These are phyloP conservation scores for Aphanomyces cochlioides DNA, from an alignment of 352 stramenopile genomes.

Conservation along the genomic window DNA sequence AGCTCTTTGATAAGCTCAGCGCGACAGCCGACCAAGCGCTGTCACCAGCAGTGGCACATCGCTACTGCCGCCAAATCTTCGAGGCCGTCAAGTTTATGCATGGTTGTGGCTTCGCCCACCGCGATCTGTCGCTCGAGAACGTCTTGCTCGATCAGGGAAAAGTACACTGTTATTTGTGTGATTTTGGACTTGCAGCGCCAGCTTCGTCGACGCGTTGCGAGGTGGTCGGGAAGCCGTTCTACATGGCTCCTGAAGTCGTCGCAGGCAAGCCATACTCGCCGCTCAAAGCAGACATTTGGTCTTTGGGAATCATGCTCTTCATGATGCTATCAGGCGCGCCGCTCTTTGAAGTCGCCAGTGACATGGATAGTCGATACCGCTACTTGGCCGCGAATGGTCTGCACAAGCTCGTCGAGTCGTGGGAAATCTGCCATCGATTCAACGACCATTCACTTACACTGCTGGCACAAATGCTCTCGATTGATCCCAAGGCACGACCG, in stretches of 20 bases:
- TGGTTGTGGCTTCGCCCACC: not conserved
- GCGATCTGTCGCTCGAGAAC: conserved; percentile 13
- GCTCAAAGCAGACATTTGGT: conserved; percentile 29
- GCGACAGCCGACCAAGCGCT: not conserved
- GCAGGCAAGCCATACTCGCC: conserved; percentile 26
- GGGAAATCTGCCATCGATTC: conserved; percentile 39
- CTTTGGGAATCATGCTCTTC: conserved; percentile 32
- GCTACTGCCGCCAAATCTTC: not conserved
- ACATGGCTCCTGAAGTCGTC: conserved; percentile 33
- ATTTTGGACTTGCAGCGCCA: conserved; percentile 26
- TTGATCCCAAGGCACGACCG: conserved; percentile 7
- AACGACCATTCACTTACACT: conserved; percentile 37
- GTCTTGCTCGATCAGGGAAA: not conserved
- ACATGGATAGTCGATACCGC: conserved; percentile 50
- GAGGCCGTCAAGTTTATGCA: conserved; percentile 2
- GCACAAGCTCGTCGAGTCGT: conserved; percentile 38
- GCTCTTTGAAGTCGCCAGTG: conserved; percentile 44
- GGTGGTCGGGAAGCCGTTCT: conserved; percentile 30
- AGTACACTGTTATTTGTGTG: not conserved
- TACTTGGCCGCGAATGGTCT: conserved; percentile 42
- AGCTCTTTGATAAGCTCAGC: conserved; percentile 7
- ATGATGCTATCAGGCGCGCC: conserved; percentile 31
- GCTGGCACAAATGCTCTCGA: not conserved
- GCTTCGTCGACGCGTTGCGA: conserved; percentile 36
- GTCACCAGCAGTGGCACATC: not conserved